Percentiles rank a stretch among this genome's conserved stretches.
Evolutionary conservation across 768 basidiomycete genomes (phyloP).

Genomic region (Zangia roseola): DNA sequence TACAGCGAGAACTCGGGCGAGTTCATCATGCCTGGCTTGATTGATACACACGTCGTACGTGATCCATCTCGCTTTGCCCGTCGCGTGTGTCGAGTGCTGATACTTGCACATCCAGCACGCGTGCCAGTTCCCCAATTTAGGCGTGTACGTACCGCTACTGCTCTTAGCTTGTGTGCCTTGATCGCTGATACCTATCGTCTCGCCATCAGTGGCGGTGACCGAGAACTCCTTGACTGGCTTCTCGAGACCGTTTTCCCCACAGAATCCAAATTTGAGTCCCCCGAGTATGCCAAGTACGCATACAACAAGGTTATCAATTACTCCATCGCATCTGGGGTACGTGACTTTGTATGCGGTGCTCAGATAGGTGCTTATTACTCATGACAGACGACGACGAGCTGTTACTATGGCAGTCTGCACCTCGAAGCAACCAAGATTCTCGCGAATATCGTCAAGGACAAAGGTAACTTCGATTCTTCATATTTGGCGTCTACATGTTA

Average conservation of each 20-base stretch:
- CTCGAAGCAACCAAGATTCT: slow-evolving; percentile 73
- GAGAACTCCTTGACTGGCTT: slow-evolving; percentile 86
- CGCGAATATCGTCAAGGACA: slow-evolving; percentile 63
- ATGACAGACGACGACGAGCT: slow-evolving; percentile 78
- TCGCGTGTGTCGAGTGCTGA: too few species aligned
- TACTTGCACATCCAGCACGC: slow-evolving; percentile 19
- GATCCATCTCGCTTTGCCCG: not conserved
- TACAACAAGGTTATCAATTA: slow-evolving; percentile 71
- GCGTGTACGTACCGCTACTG: slow-evolving; percentile 18
- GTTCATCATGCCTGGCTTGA: slow-evolving; percentile 82
- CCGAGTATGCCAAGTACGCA: slow-evolving; percentile 59
- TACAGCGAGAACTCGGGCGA: slow-evolving; percentile 42
- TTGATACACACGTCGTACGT: slow-evolving; percentile 88
- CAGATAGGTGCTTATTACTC: slow-evolving; percentile 3
- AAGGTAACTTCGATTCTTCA: slow-evolving; percentile 38
- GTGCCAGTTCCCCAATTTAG: slow-evolving; percentile 41
- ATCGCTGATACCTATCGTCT: slow-evolving; percentile 4
- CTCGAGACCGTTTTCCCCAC: slow-evolving; percentile 78
- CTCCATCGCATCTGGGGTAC: slow-evolving; percentile 69
- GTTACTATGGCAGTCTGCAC: slow-evolving; percentile 85
- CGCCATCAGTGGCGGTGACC: slow-evolving; percentile 64
- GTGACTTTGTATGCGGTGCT: slow-evolving; percentile 23
- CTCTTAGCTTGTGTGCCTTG: not conserved
- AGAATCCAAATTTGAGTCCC: slow-evolving; percentile 71
- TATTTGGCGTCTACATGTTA: not conserved